A percentile compares a stretch with the other conserved stretches of the same genome.
phyloP scores from a whole-genome alignment of 2,329 filamentous ascomycete species.

The Tolypocladium tundrense region DNA sequence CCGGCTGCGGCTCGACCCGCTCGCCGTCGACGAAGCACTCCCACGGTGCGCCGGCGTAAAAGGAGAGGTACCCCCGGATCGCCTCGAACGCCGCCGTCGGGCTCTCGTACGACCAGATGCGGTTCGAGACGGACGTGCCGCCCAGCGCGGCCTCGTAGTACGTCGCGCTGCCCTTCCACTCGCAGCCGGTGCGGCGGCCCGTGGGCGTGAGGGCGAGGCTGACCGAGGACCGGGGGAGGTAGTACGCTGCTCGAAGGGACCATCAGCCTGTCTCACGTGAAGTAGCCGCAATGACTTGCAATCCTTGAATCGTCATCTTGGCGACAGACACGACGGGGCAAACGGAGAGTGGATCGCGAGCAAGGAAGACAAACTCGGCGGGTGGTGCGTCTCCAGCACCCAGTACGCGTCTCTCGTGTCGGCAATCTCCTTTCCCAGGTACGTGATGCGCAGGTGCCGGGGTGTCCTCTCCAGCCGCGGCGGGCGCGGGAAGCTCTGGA shows the following conservation, averaged over 20 bases:
- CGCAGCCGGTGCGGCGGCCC: constrained; percentile 37
- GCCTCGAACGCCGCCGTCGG: constrained; percentile 40
- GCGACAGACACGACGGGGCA: not conserved
- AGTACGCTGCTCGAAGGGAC: constrained; percentile 37
- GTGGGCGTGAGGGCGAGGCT: constrained; percentile 35
- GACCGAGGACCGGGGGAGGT: constrained; percentile 42
- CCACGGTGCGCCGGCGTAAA: constrained; percentile 49
- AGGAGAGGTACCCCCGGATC: constrained; percentile 46
- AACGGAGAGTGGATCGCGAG: not conserved
- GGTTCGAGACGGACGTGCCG: constrained; percentile 31
- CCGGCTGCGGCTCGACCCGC: constrained; percentile 46
- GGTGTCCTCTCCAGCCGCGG: constrained; percentile 43
- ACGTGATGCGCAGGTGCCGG: constrained; percentile 46
- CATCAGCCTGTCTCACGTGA: not conserved
- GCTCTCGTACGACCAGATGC: constrained; percentile 49
- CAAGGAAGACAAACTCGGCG: constrained; percentile 36
- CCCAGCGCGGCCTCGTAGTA: constrained; percentile 42
- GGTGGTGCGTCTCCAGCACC: constrained; percentile 53
- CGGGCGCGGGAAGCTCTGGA: constrained; percentile 47
- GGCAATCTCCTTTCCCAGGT: constrained; percentile 42
- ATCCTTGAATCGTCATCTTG: not conserved
- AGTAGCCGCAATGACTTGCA: not conserved
- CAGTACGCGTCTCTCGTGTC: constrained; percentile 50
- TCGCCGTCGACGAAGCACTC: constrained; percentile 53
- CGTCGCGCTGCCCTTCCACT: constrained; percentile 51